phyloP scores from a whole-genome alignment of 345 rosid genomes.

The Citrus medica region DNA sequence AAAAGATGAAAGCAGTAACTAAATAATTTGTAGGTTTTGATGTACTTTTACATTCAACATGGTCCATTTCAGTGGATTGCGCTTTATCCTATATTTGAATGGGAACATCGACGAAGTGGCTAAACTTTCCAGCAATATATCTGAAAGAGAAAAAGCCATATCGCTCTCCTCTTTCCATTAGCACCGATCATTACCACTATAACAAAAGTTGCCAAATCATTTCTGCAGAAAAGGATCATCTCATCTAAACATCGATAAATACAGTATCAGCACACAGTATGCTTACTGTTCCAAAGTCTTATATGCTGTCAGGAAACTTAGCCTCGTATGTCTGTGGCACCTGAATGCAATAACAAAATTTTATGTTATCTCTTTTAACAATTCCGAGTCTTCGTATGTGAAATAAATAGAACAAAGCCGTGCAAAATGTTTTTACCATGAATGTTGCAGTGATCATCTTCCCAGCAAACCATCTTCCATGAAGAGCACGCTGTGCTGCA shows the following conservation, averaged over 20 bases:
- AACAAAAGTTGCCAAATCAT: background rate
- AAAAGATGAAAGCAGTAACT: background rate
- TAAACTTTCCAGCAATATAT: background rate
- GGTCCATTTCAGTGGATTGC: background rate
- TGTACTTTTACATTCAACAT: background rate
- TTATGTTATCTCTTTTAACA: background rate
- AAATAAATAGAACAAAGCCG: background rate
- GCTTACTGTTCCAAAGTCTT: conserved; percentile 1
- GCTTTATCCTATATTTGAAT: background rate
- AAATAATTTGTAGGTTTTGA: background rate
- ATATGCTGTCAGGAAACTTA: conserved; percentile 56
- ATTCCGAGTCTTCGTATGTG: background rate
- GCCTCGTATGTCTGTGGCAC: conserved; percentile 52
- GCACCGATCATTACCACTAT: background rate
- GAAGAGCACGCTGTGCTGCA: conserved; percentile 79
- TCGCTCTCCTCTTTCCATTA: background rate
- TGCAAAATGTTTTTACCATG: conserved; percentile 44
- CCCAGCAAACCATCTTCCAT: conserved; percentile 99
- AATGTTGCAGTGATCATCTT: conserved; percentile 94
- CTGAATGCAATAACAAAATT: conserved; percentile 25
- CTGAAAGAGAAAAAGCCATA: no score
- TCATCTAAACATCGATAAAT: background rate
- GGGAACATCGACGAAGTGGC: background rate
- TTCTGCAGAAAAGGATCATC: background rate
- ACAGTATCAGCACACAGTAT: background rate